Conservation (phyloP, 331 rosid genomes). For the Malus hybrid region DNA sequence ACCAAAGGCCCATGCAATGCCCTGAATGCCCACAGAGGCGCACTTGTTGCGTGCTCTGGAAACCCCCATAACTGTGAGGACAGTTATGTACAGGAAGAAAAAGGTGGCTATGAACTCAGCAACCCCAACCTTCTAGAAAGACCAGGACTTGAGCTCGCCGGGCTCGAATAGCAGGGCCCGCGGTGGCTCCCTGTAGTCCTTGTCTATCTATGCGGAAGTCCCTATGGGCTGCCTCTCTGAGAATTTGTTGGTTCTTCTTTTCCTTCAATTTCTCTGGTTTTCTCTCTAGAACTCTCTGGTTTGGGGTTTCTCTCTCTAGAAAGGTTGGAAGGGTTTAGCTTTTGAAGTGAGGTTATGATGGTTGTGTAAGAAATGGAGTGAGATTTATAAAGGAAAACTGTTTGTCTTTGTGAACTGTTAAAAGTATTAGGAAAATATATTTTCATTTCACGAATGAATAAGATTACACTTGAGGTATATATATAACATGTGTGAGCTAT, state of each 20-base stretch:
- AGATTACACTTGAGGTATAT: too few species aligned
- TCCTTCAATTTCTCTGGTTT: conserved; percentile 24
- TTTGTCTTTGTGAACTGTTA: background rate
- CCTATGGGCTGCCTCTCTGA: conserved; percentile 37
- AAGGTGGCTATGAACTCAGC: conserved; percentile 40
- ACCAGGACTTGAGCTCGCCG: conserved; percentile 36
- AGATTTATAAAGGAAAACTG: background rate
- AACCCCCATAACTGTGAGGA: conserved; percentile 35
- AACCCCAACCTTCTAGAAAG: conserved; percentile 38
- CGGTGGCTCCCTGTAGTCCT: conserved; percentile 40
- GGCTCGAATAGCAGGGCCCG: conserved; percentile 36
- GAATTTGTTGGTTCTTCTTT: conserved; percentile 35
- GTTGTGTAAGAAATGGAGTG: background rate
- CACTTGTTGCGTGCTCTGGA: conserved; percentile 17
- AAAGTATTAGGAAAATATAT: background rate
- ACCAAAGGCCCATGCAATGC: conserved; percentile 48
- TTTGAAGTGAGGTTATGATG: background rate
- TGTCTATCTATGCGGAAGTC: conserved; percentile 36
- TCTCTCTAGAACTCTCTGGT: conserved; percentile 4
- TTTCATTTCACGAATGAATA: too few species aligned
- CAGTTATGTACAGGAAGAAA: conserved; percentile 34
- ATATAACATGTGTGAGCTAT: too few species aligned
- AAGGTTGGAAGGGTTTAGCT: background rate
- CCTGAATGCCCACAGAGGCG: conserved; percentile 33
- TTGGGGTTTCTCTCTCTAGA: too few species aligned